Evolutionary conservation across 2,329 filamentous ascomycete species (phyloP).

Genomic region (Botryotinia convoluta): DNA sequence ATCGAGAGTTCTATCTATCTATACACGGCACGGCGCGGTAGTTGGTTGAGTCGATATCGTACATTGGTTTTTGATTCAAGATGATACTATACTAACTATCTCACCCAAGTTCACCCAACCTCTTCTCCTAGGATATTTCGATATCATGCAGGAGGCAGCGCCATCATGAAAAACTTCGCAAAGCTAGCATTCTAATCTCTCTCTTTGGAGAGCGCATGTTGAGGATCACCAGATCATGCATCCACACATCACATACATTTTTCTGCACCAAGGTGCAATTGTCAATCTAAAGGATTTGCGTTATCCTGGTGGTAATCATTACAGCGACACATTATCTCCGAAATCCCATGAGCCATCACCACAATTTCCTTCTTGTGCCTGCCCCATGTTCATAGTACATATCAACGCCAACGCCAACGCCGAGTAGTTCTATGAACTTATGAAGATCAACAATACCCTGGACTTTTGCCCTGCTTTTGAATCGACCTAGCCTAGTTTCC

Average conservation of each 20-base stretch:
- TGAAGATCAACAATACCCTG: constrained; percentile 9
- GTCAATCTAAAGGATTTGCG: constrained; percentile 1
- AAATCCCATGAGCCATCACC: neutral
- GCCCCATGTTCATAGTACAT: neutral
- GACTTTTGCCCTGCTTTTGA: neutral
- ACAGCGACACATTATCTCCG: neutral
- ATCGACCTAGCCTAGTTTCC: neutral
- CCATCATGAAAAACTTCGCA: neutral
- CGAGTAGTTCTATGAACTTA: constrained; percentile 3
- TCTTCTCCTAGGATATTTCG: neutral
- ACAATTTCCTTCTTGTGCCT: neutral
- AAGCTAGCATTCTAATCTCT: neutral
- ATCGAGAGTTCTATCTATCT: neutral
- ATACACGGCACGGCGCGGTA: neutral
- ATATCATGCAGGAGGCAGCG: neutral
- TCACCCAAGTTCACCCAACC: neutral
- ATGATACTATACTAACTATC: neutral
- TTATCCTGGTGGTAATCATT: constrained; percentile 13
- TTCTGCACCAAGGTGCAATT: neutral
- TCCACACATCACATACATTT: neutral
- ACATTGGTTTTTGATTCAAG: neutral
- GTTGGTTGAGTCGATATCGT: neutral
- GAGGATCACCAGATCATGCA: neutral
- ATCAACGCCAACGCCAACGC: constrained; percentile 2
- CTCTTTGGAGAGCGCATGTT: neutral